Evolutionary conservation across 1,284 basidiomycete genomes (phyloP), one percentile per base, ranked within the genome.

Genomic region (Mycena sp.): DNA sequence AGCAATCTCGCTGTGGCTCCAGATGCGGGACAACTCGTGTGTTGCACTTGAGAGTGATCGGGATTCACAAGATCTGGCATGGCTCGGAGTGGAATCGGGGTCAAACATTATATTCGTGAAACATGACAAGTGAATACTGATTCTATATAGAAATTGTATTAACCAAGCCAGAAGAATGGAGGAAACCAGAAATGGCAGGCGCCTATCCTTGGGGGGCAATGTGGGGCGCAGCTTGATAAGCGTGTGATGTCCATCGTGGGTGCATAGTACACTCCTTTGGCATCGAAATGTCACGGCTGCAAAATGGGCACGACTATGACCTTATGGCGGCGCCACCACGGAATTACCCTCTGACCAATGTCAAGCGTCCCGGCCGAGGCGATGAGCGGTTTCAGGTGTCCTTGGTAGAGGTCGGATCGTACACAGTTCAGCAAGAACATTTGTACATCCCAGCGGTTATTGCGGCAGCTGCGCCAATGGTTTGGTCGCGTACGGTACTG

Each of bases 41-140:
- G 75, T 78, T 25, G 77, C 80, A 51, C 73, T 93, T 26, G 78
- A 78, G 11, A 67, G 71, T 17, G 79, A 83, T 30, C 74, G 83
- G 30, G 83, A 86, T 58, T 67, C 70, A 12, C 83, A 83, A 55
- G 83, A 87, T 63, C 72, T 93, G 50, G 84, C 81, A 56, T 92
- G 91, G 90, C 84, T 88, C 72, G 91, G 91, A 3, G 71, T 93
- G 38, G 88, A 91, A 64, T 81, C 85, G n/a, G 83, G 80, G 29
- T 82, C 85, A 62, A 77, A 80, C 63, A 74, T 91, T 63, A 76
- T 73, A 72, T 85, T 71, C 72, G 53, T 56, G 29, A 38, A 41
- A 40, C 3, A 63, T 38, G 57, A 63, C 14, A 61, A 57, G 50
- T 55, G 45, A 59, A 52, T 26, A 48, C 23, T 32, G 21, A 49